Evolutionary conservation across 1,139 yeast species (phyloP), one percentile per base, ranked within the genome.

Genomic region (Candida anutae): DNA sequence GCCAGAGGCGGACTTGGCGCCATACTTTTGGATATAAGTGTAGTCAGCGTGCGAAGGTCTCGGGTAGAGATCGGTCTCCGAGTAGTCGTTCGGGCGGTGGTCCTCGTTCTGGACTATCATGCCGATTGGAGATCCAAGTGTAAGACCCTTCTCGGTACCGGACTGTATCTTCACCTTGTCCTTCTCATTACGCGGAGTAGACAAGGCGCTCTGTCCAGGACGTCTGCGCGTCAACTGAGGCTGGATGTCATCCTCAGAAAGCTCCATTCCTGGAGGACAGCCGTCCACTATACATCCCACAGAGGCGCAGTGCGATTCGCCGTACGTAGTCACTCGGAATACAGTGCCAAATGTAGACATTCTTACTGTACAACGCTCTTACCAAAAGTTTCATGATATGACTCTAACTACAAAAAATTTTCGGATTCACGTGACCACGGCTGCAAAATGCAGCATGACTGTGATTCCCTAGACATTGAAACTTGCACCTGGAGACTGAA

Each of bases 251-350:
- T 62, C 76, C 55, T 85, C 97, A 13, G 82, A 70, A 32, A 90
- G 70, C 10, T 75, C 69, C 70, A 90, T 67, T 17, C 95, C 95
- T 18, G 98, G 97, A 26, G 98, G 98, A 27, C 88, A 93, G 30
- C 98, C 98, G 46, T 90, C 98, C 25, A 90, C 96, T 37, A 90
- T 90, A 61, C 98, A 90, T 17, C 98, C 98, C 24, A 90, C 98
- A n/a, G 95, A 84, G 49, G 77, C 81, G 63, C 98, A 90, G 64
- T 90, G 98, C 13, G 96, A 87, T 55, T 90, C 98, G 39, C 98
- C 98, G 64, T 85, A 90, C 16, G 97, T 90, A 39, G 97, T 87
- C 37, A 90, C 97, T 42, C 58, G 58, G 46, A 65, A 66, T 35
- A 62, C 41, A 24, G 54, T 56, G 30, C 72, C 72, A 40, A 62